Conservation (phyloP, 1,284 basidiomycete genomes). For the Phylloporus sp. region DNA sequence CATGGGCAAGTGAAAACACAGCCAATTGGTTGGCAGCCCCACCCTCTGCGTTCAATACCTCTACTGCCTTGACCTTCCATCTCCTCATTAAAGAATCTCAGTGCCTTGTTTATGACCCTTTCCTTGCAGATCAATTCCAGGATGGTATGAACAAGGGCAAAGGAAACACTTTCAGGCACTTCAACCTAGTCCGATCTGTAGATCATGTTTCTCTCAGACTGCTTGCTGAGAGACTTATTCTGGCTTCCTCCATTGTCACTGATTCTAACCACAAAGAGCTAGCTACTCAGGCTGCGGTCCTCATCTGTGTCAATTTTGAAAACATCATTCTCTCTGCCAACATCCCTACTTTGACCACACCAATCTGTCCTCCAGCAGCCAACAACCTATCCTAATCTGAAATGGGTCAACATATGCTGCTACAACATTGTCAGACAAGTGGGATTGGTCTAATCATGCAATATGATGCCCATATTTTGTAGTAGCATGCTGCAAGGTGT, state of each 20-base stretch:
- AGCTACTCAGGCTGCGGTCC: constrained; percentile 61
- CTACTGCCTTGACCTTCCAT: constrained; percentile 76
- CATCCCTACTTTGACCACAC: constrained; percentile 80
- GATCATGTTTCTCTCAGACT: constrained; percentile 78
- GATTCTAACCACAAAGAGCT: constrained; percentile 74
- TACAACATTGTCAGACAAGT: no score
- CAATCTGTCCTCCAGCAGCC: constrained; percentile 76
- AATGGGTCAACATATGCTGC: no score
- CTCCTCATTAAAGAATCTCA: constrained; percentile 87
- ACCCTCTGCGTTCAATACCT: constrained; percentile 68
- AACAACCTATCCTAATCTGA: no score
- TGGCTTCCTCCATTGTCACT: constrained; percentile 74
- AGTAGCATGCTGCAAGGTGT: no score
- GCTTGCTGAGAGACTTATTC: constrained; percentile 76
- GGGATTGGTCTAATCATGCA: no score
- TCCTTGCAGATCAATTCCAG: constrained; percentile 83
- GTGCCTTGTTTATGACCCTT: constrained; percentile 84
- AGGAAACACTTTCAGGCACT: constrained; percentile 77
- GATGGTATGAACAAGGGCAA: constrained; percentile 87
- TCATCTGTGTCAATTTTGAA: constrained; percentile 78
- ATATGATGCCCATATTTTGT: no score
- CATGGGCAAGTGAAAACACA: no score
- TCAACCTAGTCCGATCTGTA: constrained; percentile 78
- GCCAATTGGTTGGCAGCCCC: no score
- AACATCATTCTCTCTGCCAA: constrained; percentile 75